Evolutionary conservation across 306 rosid species (phyloP).

Genomic region (Rosa persica): DNA sequence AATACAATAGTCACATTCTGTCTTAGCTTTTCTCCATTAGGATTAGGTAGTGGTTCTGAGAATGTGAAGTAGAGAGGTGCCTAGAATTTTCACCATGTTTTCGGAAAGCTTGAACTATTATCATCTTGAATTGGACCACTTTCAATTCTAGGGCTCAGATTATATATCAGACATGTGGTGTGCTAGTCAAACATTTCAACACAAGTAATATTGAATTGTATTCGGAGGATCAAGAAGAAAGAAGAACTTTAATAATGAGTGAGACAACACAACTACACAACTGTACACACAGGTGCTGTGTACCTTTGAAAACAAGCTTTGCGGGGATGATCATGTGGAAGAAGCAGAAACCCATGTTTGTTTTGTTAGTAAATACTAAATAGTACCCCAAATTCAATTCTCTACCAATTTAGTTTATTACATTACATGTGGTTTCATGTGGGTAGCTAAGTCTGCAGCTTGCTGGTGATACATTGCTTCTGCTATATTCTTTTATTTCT

Average conservation of each 20-base stretch:
- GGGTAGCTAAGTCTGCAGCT: not conserved
- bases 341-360: conserved; percentile 2
- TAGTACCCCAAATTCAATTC: not conserved
- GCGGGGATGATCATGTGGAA: not conserved
- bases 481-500: not conserved
- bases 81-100: not conserved
- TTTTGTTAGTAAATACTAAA: not conserved
- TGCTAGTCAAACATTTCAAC: not conserved
- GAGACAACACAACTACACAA: not conserved
- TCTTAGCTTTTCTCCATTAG: not conserved
- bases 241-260: not conserved
- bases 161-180: not conserved
- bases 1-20: not conserved
- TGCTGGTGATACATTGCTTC: not conserved
- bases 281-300: not conserved
- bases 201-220: not conserved
- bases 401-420: not conserved
- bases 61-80: not conserved
- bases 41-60: not conserved
- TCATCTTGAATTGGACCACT: not conserved
- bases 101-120: not conserved
- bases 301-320: not conserved
- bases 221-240: not conserved
- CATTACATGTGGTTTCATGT: conserved; percentile 8
- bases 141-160: not conserved